phyloP scores from a whole-genome alignment of 2,329 filamentous ascomycete species.

The Bipolaris bicolor region DNA sequence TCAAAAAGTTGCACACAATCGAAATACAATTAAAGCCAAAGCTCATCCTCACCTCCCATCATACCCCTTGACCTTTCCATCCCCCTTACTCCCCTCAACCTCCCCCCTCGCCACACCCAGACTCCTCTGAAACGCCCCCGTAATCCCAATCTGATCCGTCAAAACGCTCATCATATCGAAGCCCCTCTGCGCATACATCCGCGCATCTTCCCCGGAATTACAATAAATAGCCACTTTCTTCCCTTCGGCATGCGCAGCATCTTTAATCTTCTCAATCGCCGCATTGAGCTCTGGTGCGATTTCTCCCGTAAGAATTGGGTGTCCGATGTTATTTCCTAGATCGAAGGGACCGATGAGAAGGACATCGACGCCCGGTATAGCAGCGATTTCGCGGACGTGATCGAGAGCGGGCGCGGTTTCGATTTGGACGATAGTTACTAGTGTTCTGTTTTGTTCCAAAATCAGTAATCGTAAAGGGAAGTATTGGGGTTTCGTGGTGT shows the following conservation, averaged over 20 bases:
- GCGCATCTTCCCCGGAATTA: constrained; percentile 58
- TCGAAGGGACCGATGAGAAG: constrained; percentile 63
- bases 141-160: constrained; percentile 55
- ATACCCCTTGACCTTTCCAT: constrained; percentile 27
- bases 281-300: constrained; percentile 59
- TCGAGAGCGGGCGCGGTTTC: constrained; percentile 52
- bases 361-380: constrained; percentile 60
- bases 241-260: constrained; percentile 58
- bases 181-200: constrained; percentile 58
- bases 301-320: constrained; percentile 55
- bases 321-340: constrained; percentile 63
- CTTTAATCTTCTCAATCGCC: constrained; percentile 59
- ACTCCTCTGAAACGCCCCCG: constrained; percentile 48
- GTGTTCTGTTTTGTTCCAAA: constrained; percentile 37
- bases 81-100: constrained; percentile 15
- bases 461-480: too few relatives aligned
- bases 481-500: too few relatives aligned
- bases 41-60: constrained; percentile 21
- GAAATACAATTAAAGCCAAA: too few relatives aligned
- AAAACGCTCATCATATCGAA: constrained; percentile 60
- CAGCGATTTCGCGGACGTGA: constrained; percentile 56
- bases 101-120: constrained; percentile 43
- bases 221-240: constrained; percentile 64
- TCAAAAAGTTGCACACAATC: too few relatives aligned
- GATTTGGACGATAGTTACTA: constrained; percentile 59